Evolutionary conservation across 805 yeast genomes (phyloP), one percentile per base, ranked within the genome.

Genomic region (Diddensiella transvaalensis): DNA sequence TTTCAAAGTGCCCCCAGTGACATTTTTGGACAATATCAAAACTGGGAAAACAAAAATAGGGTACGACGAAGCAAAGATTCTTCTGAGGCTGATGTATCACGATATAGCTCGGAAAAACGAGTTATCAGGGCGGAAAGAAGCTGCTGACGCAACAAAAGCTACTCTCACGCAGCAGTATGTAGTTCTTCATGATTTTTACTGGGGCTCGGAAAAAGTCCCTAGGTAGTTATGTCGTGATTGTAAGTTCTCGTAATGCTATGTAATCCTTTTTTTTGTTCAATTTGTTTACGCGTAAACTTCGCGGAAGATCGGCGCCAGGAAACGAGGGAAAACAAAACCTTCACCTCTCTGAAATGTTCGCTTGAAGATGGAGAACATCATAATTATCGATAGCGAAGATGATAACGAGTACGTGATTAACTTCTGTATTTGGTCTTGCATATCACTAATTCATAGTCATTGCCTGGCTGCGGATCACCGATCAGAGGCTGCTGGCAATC

Each of bases 11-110:
- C 72, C 74, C 13, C 82, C 79, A 48, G 73, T 72, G 35, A 70
- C 67, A 6, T 66, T 80, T 8, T 32, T 77, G 42, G 78, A 75
- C 26, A 64, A 62, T 22, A 57, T 74, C 10, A 59, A 65, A 24
- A 56, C 53, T 19, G 68, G 68, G n/a, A 67, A 61, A 11, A 53
- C 61, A n/a, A 58, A 59, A 15, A 78, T 70, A 59, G 59, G 69
- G 6, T 59, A 60, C 22, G 73, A 70, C 3, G 86, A 80, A 44
- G 70, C 68, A 52, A 66, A 70, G 48, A 79, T 77, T 54, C 62
- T 83, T 57, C 69, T 78, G 6, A 65, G 84, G 52, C 69, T 83
- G 60, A 71, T 80, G 22, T 79, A 65, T 56, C 69, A 74, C 49
- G 76, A 72, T 22, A 38, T 51, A 5, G 53, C 61, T 22, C 54